phyloP scores from a whole-genome alignment of 305 asterid species.

The Solanum hybrid region DNA sequence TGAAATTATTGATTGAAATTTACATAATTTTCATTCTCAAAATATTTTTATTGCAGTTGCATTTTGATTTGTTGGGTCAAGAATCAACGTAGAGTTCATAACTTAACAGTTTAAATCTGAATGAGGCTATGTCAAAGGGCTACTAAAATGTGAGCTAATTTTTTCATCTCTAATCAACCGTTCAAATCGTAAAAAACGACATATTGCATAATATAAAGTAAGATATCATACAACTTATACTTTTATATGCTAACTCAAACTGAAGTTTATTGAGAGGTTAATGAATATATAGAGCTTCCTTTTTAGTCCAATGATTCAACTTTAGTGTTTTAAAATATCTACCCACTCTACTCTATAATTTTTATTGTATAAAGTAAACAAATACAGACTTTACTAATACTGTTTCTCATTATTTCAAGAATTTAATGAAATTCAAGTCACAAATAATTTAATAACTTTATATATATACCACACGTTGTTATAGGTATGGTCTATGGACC shows the following conservation, averaged over 20 bases:
- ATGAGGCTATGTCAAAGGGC: neutral
- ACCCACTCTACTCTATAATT: neutral
- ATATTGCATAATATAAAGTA: neutral
- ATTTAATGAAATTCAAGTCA: neutral
- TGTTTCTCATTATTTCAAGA: neutral
- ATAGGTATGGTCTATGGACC: neutral
- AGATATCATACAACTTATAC: neutral
- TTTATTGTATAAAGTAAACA: neutral
- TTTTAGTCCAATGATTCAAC: neutral
- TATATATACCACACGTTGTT: neutral
- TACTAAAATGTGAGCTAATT: neutral
- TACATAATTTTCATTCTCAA: neutral
- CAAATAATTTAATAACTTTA: neutral
- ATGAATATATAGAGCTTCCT: neutral
- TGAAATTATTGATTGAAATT: neutral
- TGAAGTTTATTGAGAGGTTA: neutral
- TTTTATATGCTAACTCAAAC: neutral
- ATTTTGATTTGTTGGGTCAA: neutral
- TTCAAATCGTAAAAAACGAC: neutral
- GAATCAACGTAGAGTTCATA: neutral
- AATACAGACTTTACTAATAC: neutral
- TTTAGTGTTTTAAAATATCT: neutral
- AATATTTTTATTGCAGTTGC: neutral
- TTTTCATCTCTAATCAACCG: neutral
- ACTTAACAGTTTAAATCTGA: neutral